A percentile compares a stretch with the other conserved stretches of the same genome.
These are phyloP conservation scores for Beauveria varroae DNA, from an alignment of 2,329 filamentous ascomycete species.

Conservation along the genomic window DNA sequence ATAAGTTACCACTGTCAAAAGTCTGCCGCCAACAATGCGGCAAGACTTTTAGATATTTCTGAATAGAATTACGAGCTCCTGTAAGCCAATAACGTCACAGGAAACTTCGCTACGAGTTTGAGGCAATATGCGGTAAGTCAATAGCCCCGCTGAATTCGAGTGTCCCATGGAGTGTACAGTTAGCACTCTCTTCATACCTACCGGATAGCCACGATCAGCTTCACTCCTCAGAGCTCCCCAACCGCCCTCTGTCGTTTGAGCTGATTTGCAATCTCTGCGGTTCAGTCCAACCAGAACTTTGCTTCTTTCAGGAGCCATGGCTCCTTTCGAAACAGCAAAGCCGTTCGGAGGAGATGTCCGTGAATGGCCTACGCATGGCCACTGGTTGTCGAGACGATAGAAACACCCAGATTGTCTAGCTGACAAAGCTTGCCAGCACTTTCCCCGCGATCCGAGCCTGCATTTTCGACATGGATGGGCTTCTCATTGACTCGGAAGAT, in stretches of 20 bases:
- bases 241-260: neutral
- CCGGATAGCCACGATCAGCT: neutral
- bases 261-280: neutral
- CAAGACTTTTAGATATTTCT: neutral
- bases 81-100: neutral
- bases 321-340: neutral
- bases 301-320: neutral
- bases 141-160: neutral
- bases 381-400: neutral
- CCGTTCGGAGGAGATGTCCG: neutral
- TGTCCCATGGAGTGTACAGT: neutral
- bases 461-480: constrained; percentile 69
- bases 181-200: neutral
- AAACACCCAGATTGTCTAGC: neutral
- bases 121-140: neutral
- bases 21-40: neutral
- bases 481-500: constrained; percentile 66
- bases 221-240: neutral
- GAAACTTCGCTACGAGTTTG: neutral
- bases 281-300: neutral
- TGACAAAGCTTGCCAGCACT: neutral
- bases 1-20: neutral
- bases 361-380: neutral
- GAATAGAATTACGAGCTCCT: neutral
- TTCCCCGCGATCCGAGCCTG: constrained; percentile 36